Conservation (phyloP, 805 yeast species). For the Sugiyamaella americana region DNA sequence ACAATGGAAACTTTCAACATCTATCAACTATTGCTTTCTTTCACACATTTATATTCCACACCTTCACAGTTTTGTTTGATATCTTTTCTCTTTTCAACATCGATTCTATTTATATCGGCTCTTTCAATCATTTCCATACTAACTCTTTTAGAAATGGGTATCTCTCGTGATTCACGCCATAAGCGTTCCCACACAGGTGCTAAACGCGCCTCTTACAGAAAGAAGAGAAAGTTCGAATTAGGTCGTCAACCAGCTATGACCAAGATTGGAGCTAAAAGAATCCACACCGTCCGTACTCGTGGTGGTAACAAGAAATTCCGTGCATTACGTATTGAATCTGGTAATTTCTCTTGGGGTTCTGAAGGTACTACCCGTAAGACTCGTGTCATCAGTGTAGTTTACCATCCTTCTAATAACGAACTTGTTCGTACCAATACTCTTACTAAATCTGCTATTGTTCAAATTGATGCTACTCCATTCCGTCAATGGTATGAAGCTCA, state of each 20-base stretch:
- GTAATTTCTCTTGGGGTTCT: constrained; percentile 99
- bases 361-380: constrained; percentile 99
- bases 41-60: too few species aligned
- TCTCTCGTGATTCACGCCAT: constrained; percentile 99
- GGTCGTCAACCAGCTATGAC: constrained; percentile 99
- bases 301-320: constrained; percentile 99
- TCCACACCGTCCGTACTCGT: constrained; percentile 98
- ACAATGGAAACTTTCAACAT: too few species aligned
- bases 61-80: too few species aligned
- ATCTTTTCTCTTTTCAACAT: too few species aligned
- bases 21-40: too few species aligned
- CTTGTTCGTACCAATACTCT: constrained; percentile 99
- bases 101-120: too few species aligned
- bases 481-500: constrained; percentile 98
- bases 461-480: constrained; percentile 99
- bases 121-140: too few species aligned
- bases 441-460: constrained; percentile 98
- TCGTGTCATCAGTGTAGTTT: constrained; percentile 95
- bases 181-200: constrained; percentile 99
- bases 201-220: constrained; percentile 99
- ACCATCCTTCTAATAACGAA: constrained; percentile 99
- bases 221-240: constrained; percentile 99
- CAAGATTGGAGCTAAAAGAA: constrained; percentile 98
- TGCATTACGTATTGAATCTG: constrained; percentile 98
- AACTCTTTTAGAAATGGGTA: constrained; percentile 76